Evolutionary conservation across 148 eudicot genomes (phyloP), one percentile per base, ranked within the genome.

Genomic region (Spergularia bocconei): DNA sequence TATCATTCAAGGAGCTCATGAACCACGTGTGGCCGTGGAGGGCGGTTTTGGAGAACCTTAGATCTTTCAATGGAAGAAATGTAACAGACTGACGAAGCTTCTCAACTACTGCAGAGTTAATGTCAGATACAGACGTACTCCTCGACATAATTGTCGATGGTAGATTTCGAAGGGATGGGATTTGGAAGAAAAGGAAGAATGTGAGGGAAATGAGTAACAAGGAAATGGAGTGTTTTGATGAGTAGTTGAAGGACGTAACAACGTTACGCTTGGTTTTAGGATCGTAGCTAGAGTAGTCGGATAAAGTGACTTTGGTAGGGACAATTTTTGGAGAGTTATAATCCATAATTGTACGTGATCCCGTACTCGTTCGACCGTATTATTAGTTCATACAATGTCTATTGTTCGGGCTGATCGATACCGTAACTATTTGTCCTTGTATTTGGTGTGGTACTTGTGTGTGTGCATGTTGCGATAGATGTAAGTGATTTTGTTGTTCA

Each of bases 1-100:
- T 90, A 80, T 92, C 95, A 52, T 82, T 76, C 78, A 85, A 29
- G 67, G 94, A 84, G 76, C 97, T 92, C 97, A 91, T 91, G 92
- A 91, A 91, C 97, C 92, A 91, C 21, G 97, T 91, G 83, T 91
- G 97, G 41, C 91, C 97, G 16, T 69, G 69, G 1, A 64, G 83
- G 53, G 97, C 85, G 6, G 85, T 21, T 8, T 64, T 53, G 1
- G 89, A 2, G 74, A 76, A 92, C 17, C 94, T 77, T 36, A 92
- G 73, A 82, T 92, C 97, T 68, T 90, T 92, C 3, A 92, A 63
- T 2, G 94, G 97, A 25, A 92, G 87, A 55, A 90, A 92, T 2
- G 92, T 90, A 78, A 92, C 88, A 1, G 86, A 70, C 2, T 66
- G 61, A 0, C 84, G 85, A 25, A 92, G 88, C 66, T 78, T 87